Evolutionary conservation across 805 yeast genomes (phyloP).

Genomic region (Starmerella bombicola): DNA sequence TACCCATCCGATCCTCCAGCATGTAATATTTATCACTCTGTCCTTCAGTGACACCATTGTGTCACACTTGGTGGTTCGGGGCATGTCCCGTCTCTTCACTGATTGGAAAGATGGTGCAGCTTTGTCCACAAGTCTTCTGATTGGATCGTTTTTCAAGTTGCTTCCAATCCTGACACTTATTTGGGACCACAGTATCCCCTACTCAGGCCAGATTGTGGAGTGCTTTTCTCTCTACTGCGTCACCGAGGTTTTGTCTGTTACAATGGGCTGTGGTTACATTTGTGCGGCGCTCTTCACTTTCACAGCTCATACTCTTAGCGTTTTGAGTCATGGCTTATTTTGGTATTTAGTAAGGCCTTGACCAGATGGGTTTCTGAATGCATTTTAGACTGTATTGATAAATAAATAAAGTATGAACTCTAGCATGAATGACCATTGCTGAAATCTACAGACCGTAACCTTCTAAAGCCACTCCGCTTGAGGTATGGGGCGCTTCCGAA

Average conservation of each 20-base stretch:
- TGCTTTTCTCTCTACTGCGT: constrained; percentile 48
- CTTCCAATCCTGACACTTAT: constrained; percentile 88
- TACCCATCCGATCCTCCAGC: constrained; percentile 30
- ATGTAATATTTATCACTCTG: constrained; percentile 28
- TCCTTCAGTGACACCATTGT: constrained; percentile 29
- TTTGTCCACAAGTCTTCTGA: constrained; percentile 54
- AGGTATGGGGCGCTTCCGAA: constrained; percentile 29
- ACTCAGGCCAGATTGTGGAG: constrained; percentile 48
- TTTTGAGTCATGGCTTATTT: constrained; percentile 1
- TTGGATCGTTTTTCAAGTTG: constrained; percentile 67
- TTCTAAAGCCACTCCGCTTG: constrained; percentile 36
- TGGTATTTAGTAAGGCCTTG: constrained; percentile 11
- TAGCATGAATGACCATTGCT: too few relatives aligned
- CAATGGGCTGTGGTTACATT: constrained; percentile 30
- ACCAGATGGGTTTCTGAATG: too few relatives aligned
- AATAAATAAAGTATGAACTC: too few relatives aligned
- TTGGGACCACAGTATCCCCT: constrained; percentile 88
- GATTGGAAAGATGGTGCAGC: constrained; percentile 33
- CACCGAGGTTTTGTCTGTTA: constrained; percentile 49
- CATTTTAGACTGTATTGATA: too few relatives aligned
- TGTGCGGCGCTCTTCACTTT: constrained; percentile 26
- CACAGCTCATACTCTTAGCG: constrained; percentile 1
- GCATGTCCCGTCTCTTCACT: constrained; percentile 27
- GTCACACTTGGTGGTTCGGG: constrained; percentile 30
- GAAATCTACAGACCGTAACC: too few relatives aligned